Evolutionary conservation across 495 filamentous ascomycete genomes (phyloP), one percentile per base, ranked within the genome.

Genomic region (Penicillium mononematosum): DNA sequence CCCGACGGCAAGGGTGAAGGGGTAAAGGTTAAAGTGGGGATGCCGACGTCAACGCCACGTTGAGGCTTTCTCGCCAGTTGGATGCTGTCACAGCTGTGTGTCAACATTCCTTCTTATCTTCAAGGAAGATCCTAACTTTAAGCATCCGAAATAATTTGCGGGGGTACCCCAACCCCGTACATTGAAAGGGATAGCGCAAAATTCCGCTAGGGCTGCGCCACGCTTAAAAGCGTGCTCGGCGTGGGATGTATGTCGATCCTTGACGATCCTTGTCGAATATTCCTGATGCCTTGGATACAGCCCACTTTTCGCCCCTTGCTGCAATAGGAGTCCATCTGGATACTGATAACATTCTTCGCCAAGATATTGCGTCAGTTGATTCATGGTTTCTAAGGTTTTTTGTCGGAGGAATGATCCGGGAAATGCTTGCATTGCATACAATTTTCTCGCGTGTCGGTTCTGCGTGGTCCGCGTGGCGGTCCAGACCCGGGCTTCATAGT

Each of bases 71-170:
- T 11, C 2, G 3, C 4, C 19, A 10, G 12, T 48, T 48, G 20
- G 43, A 27, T 25, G 38, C 22, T 53, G 51, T 53, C 51, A 53
- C 29, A 1, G 19, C 31, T 41, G 32, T 55, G 43, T 47, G 53
- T 47, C 53, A 55, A 47, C 2, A 11, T 38, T 36, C 32, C 47
- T 38, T 25, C 43, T 55, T 55, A 55, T 55, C 53, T 14, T 2
- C 1, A 38, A 20, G 14, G 53, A 16, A 16, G 53, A 55, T 55
- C 53, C 44, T 39, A 55, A 47, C 53, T 44, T 19, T 41, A 41
- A 43, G 38, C 38, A 43, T 53, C 27, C 4, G 12, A 44, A 19
- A 43, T 32, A 16, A 53, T 14, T 11, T 19, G 43, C 41, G 27
- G 29, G 45, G 45, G 17, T 32, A 34, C 27, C 45, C 45, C 45